Conservation (phyloP, 176 grass and related monocot species). For the maize (Zea mays) region DNA sequence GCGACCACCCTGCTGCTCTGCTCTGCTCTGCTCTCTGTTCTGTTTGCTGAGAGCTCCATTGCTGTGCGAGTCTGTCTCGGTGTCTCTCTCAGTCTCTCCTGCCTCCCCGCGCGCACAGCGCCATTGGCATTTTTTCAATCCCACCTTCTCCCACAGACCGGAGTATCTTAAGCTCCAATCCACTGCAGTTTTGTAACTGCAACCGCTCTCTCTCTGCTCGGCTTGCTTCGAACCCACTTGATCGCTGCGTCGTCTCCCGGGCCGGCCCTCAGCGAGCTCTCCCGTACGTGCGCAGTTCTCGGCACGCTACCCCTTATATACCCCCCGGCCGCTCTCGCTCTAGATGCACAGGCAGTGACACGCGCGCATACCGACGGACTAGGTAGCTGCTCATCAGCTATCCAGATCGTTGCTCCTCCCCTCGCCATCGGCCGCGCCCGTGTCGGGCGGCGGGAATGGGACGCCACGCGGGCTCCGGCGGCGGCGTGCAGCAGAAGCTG, state of each 20-base stretch:
- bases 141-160: constrained; percentile 32
- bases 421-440: background rate
- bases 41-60: background rate
- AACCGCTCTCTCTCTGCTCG: background rate
- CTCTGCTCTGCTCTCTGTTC: background rate
- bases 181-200: constrained; percentile 32
- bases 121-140: constrained; percentile 38
- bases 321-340: constrained; percentile 26
- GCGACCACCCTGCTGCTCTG: background rate
- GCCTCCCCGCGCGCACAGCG: background rate
- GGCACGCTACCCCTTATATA: constrained; percentile 69
- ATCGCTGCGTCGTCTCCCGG: constrained; percentile 48
- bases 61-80: background rate
- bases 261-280: background rate
- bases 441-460: constrained; percentile 52
- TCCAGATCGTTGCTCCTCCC: background rate
- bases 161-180: constrained; percentile 75
- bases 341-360: constrained; percentile 45
- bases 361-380: constrained; percentile 18
- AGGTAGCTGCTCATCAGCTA: constrained; percentile 13
- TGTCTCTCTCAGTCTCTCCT: background rate
- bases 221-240: constrained; percentile 76
- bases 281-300: constrained; percentile 47
- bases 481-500: constrained; percentile 70
- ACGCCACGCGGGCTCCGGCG: constrained; percentile 54